Percentiles rank a stretch among this genome's conserved stretches.
phyloP scores from a whole-genome alignment of 2,329 filamentous ascomycete species.

The Trichoderma lentiforme region DNA sequence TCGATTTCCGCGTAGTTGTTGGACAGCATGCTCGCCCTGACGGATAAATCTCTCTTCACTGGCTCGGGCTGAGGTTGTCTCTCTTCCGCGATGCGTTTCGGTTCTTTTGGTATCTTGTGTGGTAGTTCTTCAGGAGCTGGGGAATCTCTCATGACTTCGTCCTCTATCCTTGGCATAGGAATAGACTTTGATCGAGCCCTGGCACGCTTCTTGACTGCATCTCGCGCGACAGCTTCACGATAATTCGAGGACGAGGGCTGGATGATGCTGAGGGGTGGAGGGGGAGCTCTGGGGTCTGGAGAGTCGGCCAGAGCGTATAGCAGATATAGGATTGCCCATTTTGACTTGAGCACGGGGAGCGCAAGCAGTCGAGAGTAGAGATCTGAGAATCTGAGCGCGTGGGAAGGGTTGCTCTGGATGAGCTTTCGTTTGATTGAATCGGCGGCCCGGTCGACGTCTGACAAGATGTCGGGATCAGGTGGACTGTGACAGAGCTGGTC shows the following conservation, averaged over 20 bases:
- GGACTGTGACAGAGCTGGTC: constrained; percentile 34
- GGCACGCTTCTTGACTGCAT: constrained; percentile 37
- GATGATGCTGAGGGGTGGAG: constrained; percentile 43
- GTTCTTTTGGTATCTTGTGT: constrained; percentile 37
- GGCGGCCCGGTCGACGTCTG: constrained; percentile 85
- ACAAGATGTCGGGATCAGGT: constrained; percentile 53
- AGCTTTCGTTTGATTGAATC: constrained; percentile 89
- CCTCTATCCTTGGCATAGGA: constrained; percentile 40
- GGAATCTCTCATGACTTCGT: constrained; percentile 50
- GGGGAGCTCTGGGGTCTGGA: constrained; percentile 52
- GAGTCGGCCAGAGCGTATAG: constrained; percentile 78
- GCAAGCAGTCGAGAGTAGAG: constrained; percentile 84
- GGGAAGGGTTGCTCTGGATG: constrained; percentile 71
- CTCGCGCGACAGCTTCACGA: constrained; percentile 36
- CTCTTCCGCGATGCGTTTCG: constrained; percentile 37
- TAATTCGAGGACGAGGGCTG: constrained; percentile 39
- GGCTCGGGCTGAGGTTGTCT: constrained; percentile 31
- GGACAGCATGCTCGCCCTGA: constrained; percentile 57
- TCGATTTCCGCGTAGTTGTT: constrained; percentile 55
- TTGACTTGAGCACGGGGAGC: constrained; percentile 89
- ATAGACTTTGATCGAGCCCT: constrained; percentile 39
- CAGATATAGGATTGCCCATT: constrained; percentile 94
- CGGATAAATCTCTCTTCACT: constrained; percentile 47
- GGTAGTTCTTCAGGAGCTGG: constrained; percentile 53
- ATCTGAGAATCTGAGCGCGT: constrained; percentile 83